Base-by-base conservation (phyloP, 75 land plant genomes). In the Azolla pinnata region DNA sequence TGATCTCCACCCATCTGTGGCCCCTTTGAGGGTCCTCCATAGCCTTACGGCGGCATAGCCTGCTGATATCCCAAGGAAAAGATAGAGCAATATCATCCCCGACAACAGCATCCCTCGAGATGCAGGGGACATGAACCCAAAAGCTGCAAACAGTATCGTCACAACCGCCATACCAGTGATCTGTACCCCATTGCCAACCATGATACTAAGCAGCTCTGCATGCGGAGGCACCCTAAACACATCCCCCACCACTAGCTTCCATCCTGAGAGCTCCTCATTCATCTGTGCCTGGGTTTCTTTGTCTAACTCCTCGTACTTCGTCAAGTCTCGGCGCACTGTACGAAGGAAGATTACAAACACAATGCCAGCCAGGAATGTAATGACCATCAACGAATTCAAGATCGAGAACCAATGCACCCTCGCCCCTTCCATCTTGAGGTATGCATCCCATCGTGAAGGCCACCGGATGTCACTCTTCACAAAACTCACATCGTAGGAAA, bases 41-140 rank as follows among this genome's bases (percentile, higher is more conserved):
- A 86, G 40, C 2, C 86, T 69, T 10, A 77, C 80, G 1, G 81
- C 86, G 30, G 75, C 86, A 61, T 85, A 88, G 9, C 95, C 90
- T 34, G 87, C 83, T 18, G 70, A 67, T 24, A 83, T 78, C 0
- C 90, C 95, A 35, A 88, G 80, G 44, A 88, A 67, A 30, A 88
- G 76, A 54, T 88, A 88, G 46, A 86, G 66, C 38, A 88, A 35
- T 9, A 88, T 73, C 95, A 86, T 86, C 29, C 90, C 90, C 2
- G 86, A 72, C 32, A 88, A 47, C 1, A 88, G 75, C 76, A 87
- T 88, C 23, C 95, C 90, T 32, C 95, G 65, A 1, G 90, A 88
- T 9, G 95, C 93, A 27, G 90, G 93, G 17, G 93, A 88, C 93
- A 88, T 84, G 62, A 87, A 87, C 47, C 92, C 92, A 57, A 88